Percentiles rank a stretch among this genome's conserved stretches.
Conservation (phyloP, 2,329 filamentous ascomycete genomes). For the Triangularia verruculosa region DNA sequence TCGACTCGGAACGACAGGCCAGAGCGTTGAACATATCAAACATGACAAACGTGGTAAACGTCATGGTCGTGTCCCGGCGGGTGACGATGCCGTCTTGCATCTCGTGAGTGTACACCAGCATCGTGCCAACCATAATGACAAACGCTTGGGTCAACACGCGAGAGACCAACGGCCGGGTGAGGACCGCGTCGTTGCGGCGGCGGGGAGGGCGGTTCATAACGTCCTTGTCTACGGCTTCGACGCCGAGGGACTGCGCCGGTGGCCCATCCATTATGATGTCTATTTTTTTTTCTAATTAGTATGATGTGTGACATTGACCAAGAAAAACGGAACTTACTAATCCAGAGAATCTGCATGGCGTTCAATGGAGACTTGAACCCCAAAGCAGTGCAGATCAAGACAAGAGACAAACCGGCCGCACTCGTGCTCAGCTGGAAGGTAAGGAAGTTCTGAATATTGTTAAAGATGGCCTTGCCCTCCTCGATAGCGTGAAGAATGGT, state of each 20-base stretch:
- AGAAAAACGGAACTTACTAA: too few relatives aligned
- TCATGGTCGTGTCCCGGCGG: slow-evolving; percentile 96
- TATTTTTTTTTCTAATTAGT: slow-evolving; percentile 37
- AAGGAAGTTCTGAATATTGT: slow-evolving; percentile 99
- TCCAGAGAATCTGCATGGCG: slow-evolving; percentile 99
- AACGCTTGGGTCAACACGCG: slow-evolving; percentile 83
- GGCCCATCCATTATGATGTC: slow-evolving; percentile 99
- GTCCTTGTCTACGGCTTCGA: slow-evolving; percentile 89
- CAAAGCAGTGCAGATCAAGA: slow-evolving; percentile 86
- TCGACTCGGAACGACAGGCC: slow-evolving; percentile 85
- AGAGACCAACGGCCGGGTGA: slow-evolving; percentile 78
- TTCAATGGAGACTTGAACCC: slow-evolving; percentile 96
- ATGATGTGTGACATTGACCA: too few relatives aligned
- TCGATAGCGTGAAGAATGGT: slow-evolving; percentile 94
- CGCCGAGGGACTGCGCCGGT: slow-evolving; percentile 92
- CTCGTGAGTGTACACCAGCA: slow-evolving; percentile 86
- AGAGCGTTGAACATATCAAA: slow-evolving; percentile 99
- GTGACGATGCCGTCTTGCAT: slow-evolving; percentile 85
- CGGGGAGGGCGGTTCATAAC: slow-evolving; percentile 92
- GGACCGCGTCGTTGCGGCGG: slow-evolving; percentile 79
- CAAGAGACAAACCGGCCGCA: slow-evolving; percentile 85
- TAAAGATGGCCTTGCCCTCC: slow-evolving; percentile 98
- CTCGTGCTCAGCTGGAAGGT: slow-evolving; percentile 98
- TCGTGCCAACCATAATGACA: slow-evolving; percentile 90
- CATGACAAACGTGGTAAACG: slow-evolving; percentile 96